Evolutionary conservation across 2,329 filamentous ascomycete genomes (phyloP).

Genomic region (Pestalotiopsis sp.): DNA sequence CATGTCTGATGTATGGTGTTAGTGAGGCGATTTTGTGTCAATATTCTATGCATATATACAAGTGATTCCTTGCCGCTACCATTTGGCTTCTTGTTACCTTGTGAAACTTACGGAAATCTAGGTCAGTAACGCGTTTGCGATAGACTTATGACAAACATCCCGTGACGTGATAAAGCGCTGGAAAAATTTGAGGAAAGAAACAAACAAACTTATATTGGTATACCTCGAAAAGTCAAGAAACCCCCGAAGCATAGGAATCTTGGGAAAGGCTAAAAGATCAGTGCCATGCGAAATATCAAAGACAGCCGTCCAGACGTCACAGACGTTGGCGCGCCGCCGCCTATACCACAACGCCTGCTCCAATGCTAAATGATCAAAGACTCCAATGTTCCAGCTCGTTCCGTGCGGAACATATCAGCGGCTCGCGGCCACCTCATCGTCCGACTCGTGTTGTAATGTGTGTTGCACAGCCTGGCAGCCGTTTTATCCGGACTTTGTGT

Average conservation of each 20-base stretch:
- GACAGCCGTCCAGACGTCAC: background rate
- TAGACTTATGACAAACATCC: background rate
- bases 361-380: background rate
- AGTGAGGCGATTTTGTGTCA: background rate
- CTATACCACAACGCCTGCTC: background rate
- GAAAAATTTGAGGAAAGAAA: background rate
- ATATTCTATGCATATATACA: background rate
- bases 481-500: too few species aligned
- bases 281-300: background rate
- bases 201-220: background rate
- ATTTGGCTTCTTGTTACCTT: too few species aligned
- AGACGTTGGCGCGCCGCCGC: background rate
- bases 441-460: background rate
- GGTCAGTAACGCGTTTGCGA: background rate
- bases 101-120: background rate
- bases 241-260: background rate
- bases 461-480: background rate
- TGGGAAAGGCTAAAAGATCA: background rate
- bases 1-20: too few species aligned
- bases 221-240: background rate
- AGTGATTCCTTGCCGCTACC: too few species aligned
- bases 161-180: background rate
- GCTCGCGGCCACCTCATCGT: background rate
- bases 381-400: background rate
- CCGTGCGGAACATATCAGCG: background rate